phyloP scores from a whole-genome alignment of 768 basidiomycete genomes.

The Phlegmacium glaucopus region DNA sequence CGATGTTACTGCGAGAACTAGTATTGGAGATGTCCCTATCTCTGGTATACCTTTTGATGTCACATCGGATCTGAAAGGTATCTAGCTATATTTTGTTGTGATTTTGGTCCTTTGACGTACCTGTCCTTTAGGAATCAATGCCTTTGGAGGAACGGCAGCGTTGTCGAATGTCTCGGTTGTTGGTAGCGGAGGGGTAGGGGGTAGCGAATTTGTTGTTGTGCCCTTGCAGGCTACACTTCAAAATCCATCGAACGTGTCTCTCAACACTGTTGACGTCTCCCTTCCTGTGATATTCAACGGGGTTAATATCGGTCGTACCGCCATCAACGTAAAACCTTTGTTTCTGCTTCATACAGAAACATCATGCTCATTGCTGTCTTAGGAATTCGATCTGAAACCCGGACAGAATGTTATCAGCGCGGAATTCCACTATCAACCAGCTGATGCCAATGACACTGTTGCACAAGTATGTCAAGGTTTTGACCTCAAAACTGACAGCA shows the following conservation, averaged over 20 bases:
- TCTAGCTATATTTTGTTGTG: constrained; percentile 2
- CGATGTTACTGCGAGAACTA: constrained; percentile 55
- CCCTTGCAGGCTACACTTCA: constrained; percentile 56
- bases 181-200: constrained; percentile 64
- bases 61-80: constrained; percentile 51
- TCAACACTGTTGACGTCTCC: constrained; percentile 53
- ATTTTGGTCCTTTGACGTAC: background rate
- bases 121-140: constrained; percentile 45
- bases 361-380: background rate
- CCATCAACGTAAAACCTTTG: constrained; percentile 54
- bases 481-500: background rate
- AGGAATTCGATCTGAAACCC: constrained; percentile 57
- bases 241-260: constrained; percentile 68
- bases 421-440: constrained; percentile 69
- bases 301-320: constrained; percentile 55
- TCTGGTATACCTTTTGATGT: constrained; percentile 62
- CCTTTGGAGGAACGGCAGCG: constrained; percentile 50
- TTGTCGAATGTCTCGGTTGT: constrained; percentile 56
- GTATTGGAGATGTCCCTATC: constrained; percentile 66
- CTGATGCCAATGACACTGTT: constrained; percentile 60
- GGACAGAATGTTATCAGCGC: constrained; percentile 49
- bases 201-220: constrained; percentile 52
- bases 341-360: background rate
- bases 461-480: constrained; percentile 39
- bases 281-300: constrained; percentile 58